Percentiles rank a stretch among this genome's conserved stretches.
These are phyloP conservation scores for Sarocladium kiliense DNA, from an alignment of 2,329 filamentous ascomycete genomes.

Conservation along the genomic window DNA sequence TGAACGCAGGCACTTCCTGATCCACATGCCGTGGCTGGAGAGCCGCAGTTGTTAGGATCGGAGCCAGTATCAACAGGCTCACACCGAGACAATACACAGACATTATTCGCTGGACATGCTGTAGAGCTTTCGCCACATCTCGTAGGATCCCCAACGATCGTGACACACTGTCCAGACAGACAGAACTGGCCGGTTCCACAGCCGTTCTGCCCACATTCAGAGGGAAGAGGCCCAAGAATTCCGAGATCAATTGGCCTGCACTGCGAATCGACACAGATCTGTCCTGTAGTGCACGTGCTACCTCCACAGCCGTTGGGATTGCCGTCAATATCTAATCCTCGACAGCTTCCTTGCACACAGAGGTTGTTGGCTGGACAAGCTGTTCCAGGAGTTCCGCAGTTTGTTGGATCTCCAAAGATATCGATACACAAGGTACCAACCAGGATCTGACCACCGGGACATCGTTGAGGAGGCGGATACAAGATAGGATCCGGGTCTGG, in stretches of 20 bases:
- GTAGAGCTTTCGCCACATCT: not conserved
- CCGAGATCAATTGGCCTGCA: conserved; percentile 1
- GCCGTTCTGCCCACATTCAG: not conserved
- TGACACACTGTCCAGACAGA: conserved; percentile 4
- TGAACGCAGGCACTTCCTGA: not conserved
- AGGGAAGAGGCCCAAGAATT: not conserved
- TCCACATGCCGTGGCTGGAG: not conserved
- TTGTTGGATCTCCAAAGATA: not conserved
- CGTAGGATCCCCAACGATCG: not conserved
- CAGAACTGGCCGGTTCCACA: conserved; percentile 8
- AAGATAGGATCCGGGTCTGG: not conserved
- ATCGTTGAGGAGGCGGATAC: conserved; percentile 4
- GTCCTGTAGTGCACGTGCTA: not conserved
- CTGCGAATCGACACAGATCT: not conserved
- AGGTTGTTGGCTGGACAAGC: conserved; percentile 6
- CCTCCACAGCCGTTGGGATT: not conserved
- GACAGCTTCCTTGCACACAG: not conserved
- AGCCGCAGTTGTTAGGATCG: conserved; percentile 2
- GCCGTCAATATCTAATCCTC: not conserved
- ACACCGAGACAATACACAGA: conserved; percentile 3
- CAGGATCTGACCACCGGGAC: conserved; percentile 1
- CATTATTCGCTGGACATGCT: conserved; percentile 3
- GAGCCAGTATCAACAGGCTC: conserved; percentile 1
- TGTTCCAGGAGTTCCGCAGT: not conserved
- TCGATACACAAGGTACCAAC: conserved; percentile 6